These are phyloP conservation scores for Coemansia sp. DNA, from an alignment of 192 early-diverging fungal species.

Conservation along the genomic window DNA sequence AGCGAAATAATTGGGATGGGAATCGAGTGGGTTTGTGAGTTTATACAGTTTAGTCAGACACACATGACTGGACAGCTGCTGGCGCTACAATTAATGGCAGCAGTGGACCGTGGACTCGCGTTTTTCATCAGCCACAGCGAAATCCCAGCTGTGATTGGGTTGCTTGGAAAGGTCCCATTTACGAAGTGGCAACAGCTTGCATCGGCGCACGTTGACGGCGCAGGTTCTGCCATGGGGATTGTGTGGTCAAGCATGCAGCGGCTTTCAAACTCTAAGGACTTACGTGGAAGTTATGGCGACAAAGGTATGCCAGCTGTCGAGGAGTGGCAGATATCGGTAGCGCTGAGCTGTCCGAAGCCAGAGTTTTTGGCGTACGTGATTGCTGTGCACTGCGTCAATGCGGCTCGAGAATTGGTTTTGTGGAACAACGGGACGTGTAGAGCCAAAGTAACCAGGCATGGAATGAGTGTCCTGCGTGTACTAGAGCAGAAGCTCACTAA, in stretches of 20 bases:
- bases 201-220: conserved; percentile 1
- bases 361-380: conserved; percentile 27
- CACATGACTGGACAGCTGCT: conserved; percentile 18
- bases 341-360: conserved; percentile 28
- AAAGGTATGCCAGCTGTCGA: neutral
- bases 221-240: conserved; percentile 13
- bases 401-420: conserved; percentile 16
- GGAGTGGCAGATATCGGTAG: conserved; percentile 26
- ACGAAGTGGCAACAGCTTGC: conserved; percentile 27
- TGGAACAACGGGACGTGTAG: neutral
- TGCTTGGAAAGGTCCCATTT: conserved; percentile 8
- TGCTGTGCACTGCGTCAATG: conserved; percentile 13
- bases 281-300: neutral
- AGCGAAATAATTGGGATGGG: conserved; percentile 2
- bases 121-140: conserved; percentile 1
- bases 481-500: conserved; percentile 16
- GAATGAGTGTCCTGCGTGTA: conserved; percentile 13
- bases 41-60: conserved; percentile 10
- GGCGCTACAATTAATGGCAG: conserved; percentile 20
- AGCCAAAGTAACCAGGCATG: conserved; percentile 16
- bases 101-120: conserved; percentile 13
- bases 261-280: neutral
- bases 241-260: conserved; percentile 27
- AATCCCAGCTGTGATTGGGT: neutral
- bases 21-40: conserved; percentile 34